phyloP scores from a whole-genome alignment of 805 yeast genomes.

The Candida vartiovaarae region DNA sequence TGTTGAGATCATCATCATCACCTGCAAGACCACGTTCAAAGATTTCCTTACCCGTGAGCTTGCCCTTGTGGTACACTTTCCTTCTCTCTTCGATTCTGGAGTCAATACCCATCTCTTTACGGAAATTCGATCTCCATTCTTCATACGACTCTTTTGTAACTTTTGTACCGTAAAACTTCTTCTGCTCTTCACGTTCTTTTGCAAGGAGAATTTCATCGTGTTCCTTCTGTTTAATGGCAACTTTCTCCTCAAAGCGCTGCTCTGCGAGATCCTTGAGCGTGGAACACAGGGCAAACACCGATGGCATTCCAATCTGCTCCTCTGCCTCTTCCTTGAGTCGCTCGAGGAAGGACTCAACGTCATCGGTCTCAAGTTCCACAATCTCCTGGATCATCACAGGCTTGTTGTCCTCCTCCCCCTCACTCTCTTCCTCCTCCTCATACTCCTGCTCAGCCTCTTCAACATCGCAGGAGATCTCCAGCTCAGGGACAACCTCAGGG shows the following conservation, averaged over 20 bases:
- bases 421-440: constrained; percentile 30
- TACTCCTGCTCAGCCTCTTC: constrained; percentile 20
- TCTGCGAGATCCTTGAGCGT: constrained; percentile 81
- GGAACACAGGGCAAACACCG: constrained; percentile 73
- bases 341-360: constrained; percentile 33
- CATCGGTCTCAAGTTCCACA: constrained; percentile 46
- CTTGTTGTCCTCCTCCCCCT: constrained; percentile 36
- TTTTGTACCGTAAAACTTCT: constrained; percentile 84
- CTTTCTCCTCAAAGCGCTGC: constrained; percentile 49
- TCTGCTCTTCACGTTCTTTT: constrained; percentile 77
- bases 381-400: constrained; percentile 50
- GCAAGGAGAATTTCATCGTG: constrained; percentile 53
- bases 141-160: constrained; percentile 74
- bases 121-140: constrained; percentile 66
- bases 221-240: constrained; percentile 44
- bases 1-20: constrained; percentile 44
- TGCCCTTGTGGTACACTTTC: constrained; percentile 59
- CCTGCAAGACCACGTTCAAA: constrained; percentile 86
- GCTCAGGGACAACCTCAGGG: constrained; percentile 72
- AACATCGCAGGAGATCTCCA: constrained; percentile 35
- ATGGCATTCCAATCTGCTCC: constrained; percentile 85
- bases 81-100: constrained; percentile 46
- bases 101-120: constrained; percentile 67
- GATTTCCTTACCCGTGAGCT: constrained; percentile 80
- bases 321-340: constrained; percentile 55